These are phyloP conservation scores for Arctium lappa DNA, from an alignment of 129 eudicot genomes.

Conservation along the genomic window DNA sequence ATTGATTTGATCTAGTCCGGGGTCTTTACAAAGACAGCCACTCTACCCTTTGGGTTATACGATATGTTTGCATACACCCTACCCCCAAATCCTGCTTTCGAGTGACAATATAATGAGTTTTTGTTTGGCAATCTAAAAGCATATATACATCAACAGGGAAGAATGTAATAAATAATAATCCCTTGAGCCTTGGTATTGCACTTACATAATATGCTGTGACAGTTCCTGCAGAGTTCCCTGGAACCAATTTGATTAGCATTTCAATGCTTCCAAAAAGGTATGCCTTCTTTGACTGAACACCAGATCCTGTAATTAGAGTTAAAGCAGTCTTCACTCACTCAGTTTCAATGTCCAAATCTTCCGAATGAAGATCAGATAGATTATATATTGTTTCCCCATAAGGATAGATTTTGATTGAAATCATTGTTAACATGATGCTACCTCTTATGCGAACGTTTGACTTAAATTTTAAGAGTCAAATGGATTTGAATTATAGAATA, in stretches of 20 bases:
- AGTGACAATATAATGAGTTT: not conserved
- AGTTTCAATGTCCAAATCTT: too few species aligned
- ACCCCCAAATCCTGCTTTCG: not conserved
- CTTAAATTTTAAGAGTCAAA: not conserved
- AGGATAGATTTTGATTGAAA: too few species aligned
- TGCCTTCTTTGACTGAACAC: slow-evolving; percentile 37
- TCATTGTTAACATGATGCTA: not conserved
- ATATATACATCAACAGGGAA: not conserved
- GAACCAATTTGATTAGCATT: slow-evolving; percentile 56
- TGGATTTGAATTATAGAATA: not conserved
- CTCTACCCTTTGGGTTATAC: not conserved
- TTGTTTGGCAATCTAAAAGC: not conserved
- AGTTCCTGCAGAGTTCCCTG: slow-evolving; percentile 71
- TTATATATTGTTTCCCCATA: too few species aligned
- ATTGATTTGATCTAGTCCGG: not conserved
- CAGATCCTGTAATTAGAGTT: slow-evolving; percentile 44
- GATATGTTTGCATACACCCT: not conserved
- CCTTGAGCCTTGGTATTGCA: not conserved
- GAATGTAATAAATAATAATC: not conserved
- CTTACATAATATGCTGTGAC: slow-evolving; percentile 74
- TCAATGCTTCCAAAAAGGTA: slow-evolving; percentile 60
- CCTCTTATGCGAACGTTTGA: not conserved
- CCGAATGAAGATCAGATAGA: too few species aligned
- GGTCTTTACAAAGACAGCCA: not conserved
- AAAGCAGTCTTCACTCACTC: not conserved